These are phyloP conservation scores for Peziza echinospora DNA, from an alignment of 495 filamentous ascomycete genomes.

Conservation along the genomic window DNA sequence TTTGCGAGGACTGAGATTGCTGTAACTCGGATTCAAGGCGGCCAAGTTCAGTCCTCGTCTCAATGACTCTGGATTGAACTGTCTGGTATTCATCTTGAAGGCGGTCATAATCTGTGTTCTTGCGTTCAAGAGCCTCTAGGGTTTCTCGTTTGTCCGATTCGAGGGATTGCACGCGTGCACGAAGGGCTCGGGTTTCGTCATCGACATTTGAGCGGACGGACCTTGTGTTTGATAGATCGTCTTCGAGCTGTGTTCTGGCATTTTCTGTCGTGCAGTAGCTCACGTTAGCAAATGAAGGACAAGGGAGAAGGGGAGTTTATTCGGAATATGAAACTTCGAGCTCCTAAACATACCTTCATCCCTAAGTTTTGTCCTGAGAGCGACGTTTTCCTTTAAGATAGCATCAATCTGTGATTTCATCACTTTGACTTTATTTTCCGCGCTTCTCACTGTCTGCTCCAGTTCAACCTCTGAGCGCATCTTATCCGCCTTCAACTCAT, in stretches of 20 bases:
- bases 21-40: constrained; percentile 63
- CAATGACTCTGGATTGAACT: constrained; percentile 70
- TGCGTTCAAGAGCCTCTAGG: constrained; percentile 66
- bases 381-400: constrained; percentile 54
- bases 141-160: constrained; percentile 85
- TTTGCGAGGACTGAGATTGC: constrained; percentile 50
- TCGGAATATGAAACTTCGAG: no score
- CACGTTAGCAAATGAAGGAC: not conserved
- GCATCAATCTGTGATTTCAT: constrained; percentile 66
- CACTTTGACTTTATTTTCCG: constrained; percentile 57
- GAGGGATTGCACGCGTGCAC: constrained; percentile 58
- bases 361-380: constrained; percentile 54
- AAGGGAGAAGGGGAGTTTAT: no score
- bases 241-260: constrained; percentile 42
- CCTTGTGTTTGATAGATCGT: constrained; percentile 59
- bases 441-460: constrained; percentile 60
- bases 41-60: constrained; percentile 58
- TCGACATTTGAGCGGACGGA: constrained; percentile 51
- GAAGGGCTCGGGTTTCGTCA: constrained; percentile 54
- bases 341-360: constrained; percentile 41
- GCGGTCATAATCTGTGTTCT: constrained; percentile 63
- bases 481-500: constrained; percentile 61
- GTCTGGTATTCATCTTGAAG: constrained; percentile 66
- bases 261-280: constrained; percentile 30
- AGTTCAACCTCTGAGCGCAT: constrained; percentile 76